Conservation (phyloP, 805 yeast species). For the Myxozyma kluyveri region DNA sequence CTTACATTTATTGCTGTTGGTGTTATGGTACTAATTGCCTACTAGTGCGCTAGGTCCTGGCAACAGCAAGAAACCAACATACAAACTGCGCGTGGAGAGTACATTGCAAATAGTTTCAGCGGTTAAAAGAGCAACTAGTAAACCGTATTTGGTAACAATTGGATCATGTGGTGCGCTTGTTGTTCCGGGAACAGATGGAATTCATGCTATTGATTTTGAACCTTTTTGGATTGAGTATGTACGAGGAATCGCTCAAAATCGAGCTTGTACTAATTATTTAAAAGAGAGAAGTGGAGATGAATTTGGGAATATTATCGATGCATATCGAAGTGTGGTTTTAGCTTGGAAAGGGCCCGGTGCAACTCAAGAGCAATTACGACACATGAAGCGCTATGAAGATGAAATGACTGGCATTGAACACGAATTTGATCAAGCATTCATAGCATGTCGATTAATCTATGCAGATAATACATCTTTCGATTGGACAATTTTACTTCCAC, state of each 20-base stretch:
- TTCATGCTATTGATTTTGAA: conserved; percentile 8
- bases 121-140: conserved; percentile 6
- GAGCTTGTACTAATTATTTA: background rate
- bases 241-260: conserved; percentile 10
- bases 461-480: conserved; percentile 12
- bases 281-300: conserved; percentile 1
- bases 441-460: background rate
- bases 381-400: conserved; percentile 10
- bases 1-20: background rate
- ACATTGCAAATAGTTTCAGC: conserved; percentile 6
- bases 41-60: conserved; percentile 6
- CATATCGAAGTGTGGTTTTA: background rate
- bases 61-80: background rate
- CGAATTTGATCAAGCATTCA: conserved; percentile 6
- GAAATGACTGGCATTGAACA: background rate
- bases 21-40: background rate
- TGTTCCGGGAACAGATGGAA: conserved; percentile 5
- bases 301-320: background rate
- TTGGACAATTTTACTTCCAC: conserved; percentile 9
- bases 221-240: conserved; percentile 8
- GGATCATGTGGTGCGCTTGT: conserved; percentile 9
- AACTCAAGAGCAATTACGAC: conserved; percentile 5
- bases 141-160: conserved; percentile 5
- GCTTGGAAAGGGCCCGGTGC: background rate
- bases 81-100: conserved; percentile 6